Base-by-base conservation (phyloP, 2,329 filamentous ascomycete genomes). In the Epichloe uncinata region DNA sequence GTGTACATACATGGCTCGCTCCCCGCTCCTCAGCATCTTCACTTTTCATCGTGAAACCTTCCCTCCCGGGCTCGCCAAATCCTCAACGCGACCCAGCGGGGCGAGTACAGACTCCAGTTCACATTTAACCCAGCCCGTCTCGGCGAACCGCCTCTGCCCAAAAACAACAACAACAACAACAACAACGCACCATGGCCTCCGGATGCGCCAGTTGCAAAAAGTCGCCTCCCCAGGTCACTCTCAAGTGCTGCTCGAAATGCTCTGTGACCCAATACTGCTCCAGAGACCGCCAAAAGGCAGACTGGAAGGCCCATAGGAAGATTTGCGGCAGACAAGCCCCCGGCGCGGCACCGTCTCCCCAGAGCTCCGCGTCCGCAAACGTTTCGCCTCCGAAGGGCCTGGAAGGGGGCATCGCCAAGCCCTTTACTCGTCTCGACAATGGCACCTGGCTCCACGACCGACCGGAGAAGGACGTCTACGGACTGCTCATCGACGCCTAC, bases 271-370 rank as follows among this genome's bases (percentile, higher is more conserved):
- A 55, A 26, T 79, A 79, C 61, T 80, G 75, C 65, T 73, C 71
- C 41, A 64, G 64, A 22, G 67, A 70, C 36, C 79, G 75, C 61
- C 71, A 78, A 58, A 73, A 71, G 53, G 57, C 60, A 2, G 66
- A 78, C 57, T 79, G 71, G 72, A 73, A 73, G 54, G 26, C 15
- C 3, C 74, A 79, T 60, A 73, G 73, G 56, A 68, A 67, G 51
- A 53, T 58, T 8, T 77, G 73, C 59, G 57, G 54, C 43, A 62
- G 58, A 52, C 52, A 58, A 52, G 1, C 16, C 16, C 37, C 47
- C 7, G 30, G 41, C 12, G 13, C 22, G 18, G 12, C 50, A 44
- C 26, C 45, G 2, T 20, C 37, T 16, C 4, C 22, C 13, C 11
- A 8, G 26, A 18, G 2, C 9, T 45, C 13, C 34, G 35, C 48